phyloP scores from a whole-genome alignment of 1,284 basidiomycete species.

The Athelia psychrophila region DNA sequence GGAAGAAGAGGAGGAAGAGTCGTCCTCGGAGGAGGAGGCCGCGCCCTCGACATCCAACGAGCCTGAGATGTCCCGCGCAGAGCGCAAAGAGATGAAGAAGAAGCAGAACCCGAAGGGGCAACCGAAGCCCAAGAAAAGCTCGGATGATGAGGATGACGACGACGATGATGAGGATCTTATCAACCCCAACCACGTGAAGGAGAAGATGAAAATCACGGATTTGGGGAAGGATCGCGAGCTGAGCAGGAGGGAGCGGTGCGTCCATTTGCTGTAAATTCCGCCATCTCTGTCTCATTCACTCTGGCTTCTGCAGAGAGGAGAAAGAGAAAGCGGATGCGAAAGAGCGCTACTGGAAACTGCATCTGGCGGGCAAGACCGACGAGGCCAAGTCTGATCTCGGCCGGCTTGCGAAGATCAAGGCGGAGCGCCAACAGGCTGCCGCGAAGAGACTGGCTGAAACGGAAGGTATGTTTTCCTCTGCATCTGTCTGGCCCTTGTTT shows the following conservation, averaged over 20 bases:
- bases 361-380: constrained; percentile 79
- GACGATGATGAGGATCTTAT: constrained; percentile 58
- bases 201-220: constrained; percentile 67
- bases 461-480: constrained; percentile 53
- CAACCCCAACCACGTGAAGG: constrained; percentile 68
- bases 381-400: constrained; percentile 86
- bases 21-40: constrained; percentile 29
- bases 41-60: constrained; percentile 20
- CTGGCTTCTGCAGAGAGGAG: constrained; percentile 58
- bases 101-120: constrained; percentile 50
- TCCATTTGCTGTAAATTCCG: constrained; percentile 7
- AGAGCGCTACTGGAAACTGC: constrained; percentile 84
- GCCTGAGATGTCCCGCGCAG: constrained; percentile 58
- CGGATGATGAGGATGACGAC: constrained; percentile 34
- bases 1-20: constrained; percentile 36
- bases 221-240: constrained; percentile 53
- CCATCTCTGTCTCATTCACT: constrained; percentile 3
- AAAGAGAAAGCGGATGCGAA: constrained; percentile 89
- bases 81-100: constrained; percentile 74
- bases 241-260: constrained; percentile 67
- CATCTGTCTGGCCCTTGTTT: constrained; percentile 14
- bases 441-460: constrained; percentile 84
- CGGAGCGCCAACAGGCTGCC: constrained; percentile 81
- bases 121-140: constrained; percentile 30
- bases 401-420: constrained; percentile 82